Conservation (phyloP, 768 basidiomycete species). For the Tephrocybe sp. region DNA sequence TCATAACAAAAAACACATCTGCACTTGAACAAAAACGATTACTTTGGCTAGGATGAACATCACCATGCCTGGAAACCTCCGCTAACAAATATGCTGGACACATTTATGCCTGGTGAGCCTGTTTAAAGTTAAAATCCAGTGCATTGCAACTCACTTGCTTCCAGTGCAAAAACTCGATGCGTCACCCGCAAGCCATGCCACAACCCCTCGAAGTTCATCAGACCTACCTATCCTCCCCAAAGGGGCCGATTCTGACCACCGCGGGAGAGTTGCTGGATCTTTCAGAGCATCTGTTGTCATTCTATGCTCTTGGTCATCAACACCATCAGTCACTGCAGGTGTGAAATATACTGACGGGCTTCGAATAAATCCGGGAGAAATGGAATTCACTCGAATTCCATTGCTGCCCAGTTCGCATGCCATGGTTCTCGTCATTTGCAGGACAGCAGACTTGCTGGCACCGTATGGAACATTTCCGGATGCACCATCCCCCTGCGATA, state of each 20-base stretch:
- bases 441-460: conserved; percentile 69
- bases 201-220: conserved; percentile 71
- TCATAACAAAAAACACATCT: too few species aligned
- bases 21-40: too few species aligned
- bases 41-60: conserved; percentile 1
- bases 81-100: conserved; percentile 49
- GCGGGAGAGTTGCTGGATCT: conserved; percentile 53
- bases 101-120: conserved; percentile 6
- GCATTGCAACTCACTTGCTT: conserved; percentile 56
- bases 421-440: conserved; percentile 79
- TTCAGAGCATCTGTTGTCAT: conserved; percentile 73
- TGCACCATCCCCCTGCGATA: neutral
- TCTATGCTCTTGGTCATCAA: conserved; percentile 27
- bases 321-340: neutral
- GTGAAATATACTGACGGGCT: conserved; percentile 41
- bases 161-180: conserved; percentile 78
- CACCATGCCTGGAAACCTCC: conserved; percentile 66
- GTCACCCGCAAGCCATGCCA: conserved; percentile 69
- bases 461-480: conserved; percentile 64
- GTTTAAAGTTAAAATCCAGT: neutral
- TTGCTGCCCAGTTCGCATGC: conserved; percentile 70
- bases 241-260: conserved; percentile 67
- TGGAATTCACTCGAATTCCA: conserved; percentile 67
- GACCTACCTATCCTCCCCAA: conserved; percentile 68
- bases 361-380: conserved; percentile 75